Percentiles rank a stretch among this genome's conserved stretches.
These are phyloP conservation scores for Xylaria venustula DNA, from an alignment of 495 filamentous ascomycete genomes.

Conservation along the genomic window DNA sequence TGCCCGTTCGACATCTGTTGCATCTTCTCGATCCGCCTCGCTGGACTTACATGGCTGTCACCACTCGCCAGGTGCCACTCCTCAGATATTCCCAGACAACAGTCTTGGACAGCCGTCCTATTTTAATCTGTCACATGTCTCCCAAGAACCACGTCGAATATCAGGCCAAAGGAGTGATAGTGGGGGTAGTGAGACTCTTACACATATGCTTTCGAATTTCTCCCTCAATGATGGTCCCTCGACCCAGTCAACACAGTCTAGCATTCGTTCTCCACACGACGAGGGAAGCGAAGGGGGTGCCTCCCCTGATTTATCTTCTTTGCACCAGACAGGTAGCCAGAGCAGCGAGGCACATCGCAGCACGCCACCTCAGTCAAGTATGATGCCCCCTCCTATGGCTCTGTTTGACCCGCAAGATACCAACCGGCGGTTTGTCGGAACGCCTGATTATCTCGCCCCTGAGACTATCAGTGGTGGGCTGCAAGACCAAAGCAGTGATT, in stretches of 20 bases:
- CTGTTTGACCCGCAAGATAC: slow-evolving; percentile 94
- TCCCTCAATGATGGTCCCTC: slow-evolving; percentile 65
- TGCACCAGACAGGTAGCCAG: slow-evolving; percentile 61
- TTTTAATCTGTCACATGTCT: slow-evolving; percentile 71
- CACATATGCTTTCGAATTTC: slow-evolving; percentile 79
- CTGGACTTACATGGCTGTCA: slow-evolving; percentile 77
- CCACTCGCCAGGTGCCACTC: slow-evolving; percentile 79
- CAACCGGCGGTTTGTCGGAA: slow-evolving; percentile 91
- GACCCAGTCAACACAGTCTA: slow-evolving; percentile 35
- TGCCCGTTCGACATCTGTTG: slow-evolving; percentile 75
- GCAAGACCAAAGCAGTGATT: slow-evolving; percentile 97
- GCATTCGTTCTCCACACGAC: slow-evolving; percentile 58
- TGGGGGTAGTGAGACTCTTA: slow-evolving; percentile 79
- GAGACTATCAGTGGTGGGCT: slow-evolving; percentile 94
- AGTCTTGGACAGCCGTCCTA: slow-evolving; percentile 82
- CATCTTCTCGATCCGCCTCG: slow-evolving; percentile 93
- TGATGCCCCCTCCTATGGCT: slow-evolving; percentile 94
- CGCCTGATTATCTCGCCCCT: slow-evolving; percentile 93
- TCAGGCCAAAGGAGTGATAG: slow-evolving; percentile 93
- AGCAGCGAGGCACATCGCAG: slow-evolving; percentile 43
- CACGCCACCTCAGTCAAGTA: slow-evolving; percentile 68
- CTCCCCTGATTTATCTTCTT: slow-evolving; percentile 68
- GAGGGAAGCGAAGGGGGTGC: slow-evolving; percentile 47
- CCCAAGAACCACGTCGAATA: slow-evolving; percentile 74
- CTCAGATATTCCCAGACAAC: slow-evolving; percentile 78